Evolutionary conservation across 345 rosid genomes (phyloP), one percentile per base, ranked within the genome.

Genomic region (Noccaea bulbosa): DNA sequence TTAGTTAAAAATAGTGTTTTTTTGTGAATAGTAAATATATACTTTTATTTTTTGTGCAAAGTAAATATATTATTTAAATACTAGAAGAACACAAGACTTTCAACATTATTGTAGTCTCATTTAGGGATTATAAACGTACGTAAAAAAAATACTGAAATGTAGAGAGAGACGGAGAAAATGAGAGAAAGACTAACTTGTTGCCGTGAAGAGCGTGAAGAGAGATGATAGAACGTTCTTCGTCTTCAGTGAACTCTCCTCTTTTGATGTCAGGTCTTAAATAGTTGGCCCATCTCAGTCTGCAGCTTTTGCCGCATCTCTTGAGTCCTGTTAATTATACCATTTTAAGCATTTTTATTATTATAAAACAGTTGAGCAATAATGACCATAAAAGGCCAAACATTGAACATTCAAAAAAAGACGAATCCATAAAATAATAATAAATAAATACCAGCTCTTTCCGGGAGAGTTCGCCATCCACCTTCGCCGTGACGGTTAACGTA

Each of bases 401-500:
- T 48, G 72, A 71, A 67, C 56, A 64, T 51, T 62, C 64, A 52
- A 65, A 58, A 20, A 4, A 46, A 6, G 62, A 5, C 38, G 52
- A 45, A 56, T 27, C 8, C 45, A 33, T 7, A 15, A 4, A 35
- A 64, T 8, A 57, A 15, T n/a, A 11, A 43, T 11, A 74, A 35
- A 22, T 7, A 64, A 5, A 5, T 41, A 79, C 87, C 87, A 41
- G 87, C 87, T 79, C 75, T 81, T 47, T 74, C 63, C 0, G 87
- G 85, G 52, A 84, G 76, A 35, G 79, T 75, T 46, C 84, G 79
- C 88, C 88, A 84, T 45, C 81, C 71, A 39, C 85, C 85, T 75
- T 84, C 81, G 10, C 84, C 88, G 40, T 84, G 72, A 43, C 61
- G 53, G n/a, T 73, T 70, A 32, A 84, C 48, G 70, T 70, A 80